A percentile compares a stretch with the other conserved stretches of the same genome.
Evolutionary conservation across 208 protist species (phyloP).

Genomic region (Borovskyia barvae): DNA sequence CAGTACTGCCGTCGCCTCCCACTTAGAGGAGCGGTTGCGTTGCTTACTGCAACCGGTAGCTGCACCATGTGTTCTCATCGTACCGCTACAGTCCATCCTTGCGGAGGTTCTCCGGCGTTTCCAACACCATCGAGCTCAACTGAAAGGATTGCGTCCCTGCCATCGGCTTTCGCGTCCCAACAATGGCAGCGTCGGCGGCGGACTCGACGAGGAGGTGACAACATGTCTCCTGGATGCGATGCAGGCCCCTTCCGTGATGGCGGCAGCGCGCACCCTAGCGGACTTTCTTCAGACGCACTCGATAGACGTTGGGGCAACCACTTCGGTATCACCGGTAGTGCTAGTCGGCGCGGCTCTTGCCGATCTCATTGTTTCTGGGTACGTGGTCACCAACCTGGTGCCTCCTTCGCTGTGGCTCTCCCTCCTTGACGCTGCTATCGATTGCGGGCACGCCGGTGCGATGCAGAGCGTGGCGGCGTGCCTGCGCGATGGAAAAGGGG

Average conservation of each 20-base stretch:
- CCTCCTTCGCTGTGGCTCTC: constrained; percentile 5
- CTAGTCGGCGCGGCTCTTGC: constrained; percentile 43
- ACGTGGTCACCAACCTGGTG: not conserved
- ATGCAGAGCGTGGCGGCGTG: constrained; percentile 67
- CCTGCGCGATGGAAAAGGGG: constrained; percentile 54
- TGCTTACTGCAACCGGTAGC: constrained; percentile 2
- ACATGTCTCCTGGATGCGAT: constrained; percentile 12
- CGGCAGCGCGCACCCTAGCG: constrained; percentile 6
- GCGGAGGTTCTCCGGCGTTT: constrained; percentile 12
- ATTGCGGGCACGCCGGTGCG: constrained; percentile 46
- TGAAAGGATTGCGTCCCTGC: constrained; percentile 23
- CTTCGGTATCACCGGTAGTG: constrained; percentile 7
- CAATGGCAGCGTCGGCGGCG: not conserved
- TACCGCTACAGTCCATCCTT: constrained; percentile 10
- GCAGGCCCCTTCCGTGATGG: constrained; percentile 5
- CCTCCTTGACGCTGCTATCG: constrained; percentile 50
- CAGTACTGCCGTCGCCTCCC: not conserved
- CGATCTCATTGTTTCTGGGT: constrained; percentile 23
- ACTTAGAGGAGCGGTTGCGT: constrained; percentile 12
- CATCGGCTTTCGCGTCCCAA: constrained; percentile 6
- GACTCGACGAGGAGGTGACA: constrained; percentile 5
- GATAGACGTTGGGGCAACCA: not conserved
- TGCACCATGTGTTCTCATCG: not conserved
- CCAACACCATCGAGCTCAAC: constrained; percentile 14
- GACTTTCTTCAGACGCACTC: constrained; percentile 8